A percentile compares a stretch with the other conserved stretches of the same genome.
These are phyloP conservation scores for Paramecium pentaurelia DNA, from an alignment of 73 alveolate genomes.

Conservation along the genomic window DNA sequence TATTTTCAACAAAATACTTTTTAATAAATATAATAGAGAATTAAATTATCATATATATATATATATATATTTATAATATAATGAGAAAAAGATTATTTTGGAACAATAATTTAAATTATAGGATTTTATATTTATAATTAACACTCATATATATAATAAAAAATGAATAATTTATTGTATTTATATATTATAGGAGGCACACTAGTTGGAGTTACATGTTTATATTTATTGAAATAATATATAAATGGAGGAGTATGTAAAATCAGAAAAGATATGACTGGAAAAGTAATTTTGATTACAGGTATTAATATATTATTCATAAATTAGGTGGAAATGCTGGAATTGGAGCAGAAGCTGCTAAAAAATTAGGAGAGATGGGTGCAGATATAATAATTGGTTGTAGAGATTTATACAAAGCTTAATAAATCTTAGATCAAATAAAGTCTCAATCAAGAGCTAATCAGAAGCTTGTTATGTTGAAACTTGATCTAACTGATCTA, in stretches of 20 bases:
- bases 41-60: too few relatives aligned
- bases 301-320: background rate
- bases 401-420: conserved; percentile 43
- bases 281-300: background rate
- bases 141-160: background rate
- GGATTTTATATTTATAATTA: background rate
- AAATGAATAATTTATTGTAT: background rate
- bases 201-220: background rate
- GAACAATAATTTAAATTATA: too few relatives aligned
- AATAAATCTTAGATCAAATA: background rate
- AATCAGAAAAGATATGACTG: background rate
- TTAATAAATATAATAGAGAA: background rate
- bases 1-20: too few relatives aligned
- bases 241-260: background rate
- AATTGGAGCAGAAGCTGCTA: conserved; percentile 56
- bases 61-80: too few relatives aligned
- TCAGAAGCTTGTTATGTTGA: background rate
- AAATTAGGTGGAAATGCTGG: conserved; percentile 7
- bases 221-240: background rate
- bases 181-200: background rate
- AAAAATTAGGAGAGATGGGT: conserved; percentile 20
- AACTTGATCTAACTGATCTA: conserved; percentile 40
- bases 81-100: too few relatives aligned
- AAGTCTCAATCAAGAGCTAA: background rate
- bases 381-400: conserved; percentile 51